These are phyloP conservation scores for Dunaliella primolecta DNA, from an alignment of 139 green algal genomes.

Conservation along the genomic window DNA sequence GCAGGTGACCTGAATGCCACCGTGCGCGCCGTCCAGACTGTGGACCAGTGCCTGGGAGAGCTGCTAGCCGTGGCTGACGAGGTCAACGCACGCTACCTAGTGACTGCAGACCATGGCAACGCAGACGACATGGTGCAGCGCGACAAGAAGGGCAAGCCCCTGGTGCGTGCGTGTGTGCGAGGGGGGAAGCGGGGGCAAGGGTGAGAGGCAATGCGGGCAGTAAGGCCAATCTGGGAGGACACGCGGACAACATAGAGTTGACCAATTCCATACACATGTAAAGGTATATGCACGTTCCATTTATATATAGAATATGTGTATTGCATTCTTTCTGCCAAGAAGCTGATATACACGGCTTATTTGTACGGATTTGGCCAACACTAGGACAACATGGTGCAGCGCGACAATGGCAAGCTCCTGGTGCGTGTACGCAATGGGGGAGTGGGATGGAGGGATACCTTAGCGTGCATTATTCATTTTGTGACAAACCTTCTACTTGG, in stretches of 20 bases:
- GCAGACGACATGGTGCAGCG: constrained; percentile 96
- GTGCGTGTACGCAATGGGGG: too few species aligned
- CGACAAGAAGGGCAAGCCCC: constrained; percentile 81
- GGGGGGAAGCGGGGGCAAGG: constrained; percentile 9
- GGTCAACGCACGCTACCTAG: constrained; percentile 60
- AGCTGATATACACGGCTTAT: too few species aligned
- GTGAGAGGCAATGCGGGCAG: not conserved
- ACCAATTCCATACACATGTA: not conserved
- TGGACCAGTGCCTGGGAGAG: constrained; percentile 80
- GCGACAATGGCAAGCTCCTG: too few species aligned
- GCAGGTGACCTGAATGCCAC: constrained; percentile 68
- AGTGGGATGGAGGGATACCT: too few species aligned
- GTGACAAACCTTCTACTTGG: too few species aligned
- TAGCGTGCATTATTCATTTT: too few species aligned
- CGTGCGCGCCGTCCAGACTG: constrained; percentile 52
- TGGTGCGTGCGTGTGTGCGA: constrained; percentile 40
- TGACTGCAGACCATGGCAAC: constrained; percentile 94
- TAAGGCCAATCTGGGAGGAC: too few species aligned
- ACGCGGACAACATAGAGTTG: too few species aligned
- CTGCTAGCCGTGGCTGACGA: constrained; percentile 57
- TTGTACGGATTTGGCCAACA: too few species aligned
- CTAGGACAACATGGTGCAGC: too few species aligned
- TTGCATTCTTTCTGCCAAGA: too few species aligned
- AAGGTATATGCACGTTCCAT: not conserved
- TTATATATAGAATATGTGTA: too few species aligned